Percentiles rank a stretch among this genome's conserved stretches.
These are phyloP conservation scores for Starmerella ratchasimensis DNA, from an alignment of 805 yeast genomes.

Conservation along the genomic window DNA sequence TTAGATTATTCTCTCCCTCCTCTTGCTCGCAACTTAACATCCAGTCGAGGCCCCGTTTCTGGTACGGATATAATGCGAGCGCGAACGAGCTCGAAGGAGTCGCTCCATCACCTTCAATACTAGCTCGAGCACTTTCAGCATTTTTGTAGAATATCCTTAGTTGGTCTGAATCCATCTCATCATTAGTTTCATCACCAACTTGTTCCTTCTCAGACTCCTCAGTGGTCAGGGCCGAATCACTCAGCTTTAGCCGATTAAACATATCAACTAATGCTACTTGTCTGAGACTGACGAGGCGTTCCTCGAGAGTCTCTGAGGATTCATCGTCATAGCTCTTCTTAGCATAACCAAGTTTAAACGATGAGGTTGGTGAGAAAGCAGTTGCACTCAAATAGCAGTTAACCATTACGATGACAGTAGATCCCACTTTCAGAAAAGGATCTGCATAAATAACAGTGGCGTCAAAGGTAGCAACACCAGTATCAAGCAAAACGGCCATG, in stretches of 20 bases:
- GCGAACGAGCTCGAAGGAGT: constrained; percentile 45
- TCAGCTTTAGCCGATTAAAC: constrained; percentile 36
- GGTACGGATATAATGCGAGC: constrained; percentile 57
- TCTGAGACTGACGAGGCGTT: constrained; percentile 37
- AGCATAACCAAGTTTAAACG: constrained; percentile 10
- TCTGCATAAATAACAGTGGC: constrained; percentile 48
- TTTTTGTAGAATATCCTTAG: constrained; percentile 58
- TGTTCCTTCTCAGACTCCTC: not conserved
- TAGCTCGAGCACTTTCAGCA: constrained; percentile 30
- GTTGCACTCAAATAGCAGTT: constrained; percentile 42
- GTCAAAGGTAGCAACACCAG: constrained; percentile 40
- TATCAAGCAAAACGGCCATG: constrained; percentile 50
- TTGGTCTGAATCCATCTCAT: constrained; percentile 53
- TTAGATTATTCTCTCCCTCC: constrained; percentile 33
- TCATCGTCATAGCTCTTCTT: constrained; percentile 20
- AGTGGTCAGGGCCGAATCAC: not conserved
- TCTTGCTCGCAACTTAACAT: constrained; percentile 71
- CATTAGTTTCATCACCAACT: constrained; percentile 25
- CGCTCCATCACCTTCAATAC: constrained; percentile 35
- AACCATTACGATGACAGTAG: constrained; percentile 53
- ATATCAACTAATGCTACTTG: constrained; percentile 43
- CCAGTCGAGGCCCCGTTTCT: constrained; percentile 78
- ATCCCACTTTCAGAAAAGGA: constrained; percentile 54
- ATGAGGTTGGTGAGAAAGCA: constrained; percentile 22
- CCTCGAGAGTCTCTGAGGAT: constrained; percentile 40